Base-by-base conservation (phyloP, 495 filamentous ascomycete genomes). In the Penicillium bovifimosum region DNA sequence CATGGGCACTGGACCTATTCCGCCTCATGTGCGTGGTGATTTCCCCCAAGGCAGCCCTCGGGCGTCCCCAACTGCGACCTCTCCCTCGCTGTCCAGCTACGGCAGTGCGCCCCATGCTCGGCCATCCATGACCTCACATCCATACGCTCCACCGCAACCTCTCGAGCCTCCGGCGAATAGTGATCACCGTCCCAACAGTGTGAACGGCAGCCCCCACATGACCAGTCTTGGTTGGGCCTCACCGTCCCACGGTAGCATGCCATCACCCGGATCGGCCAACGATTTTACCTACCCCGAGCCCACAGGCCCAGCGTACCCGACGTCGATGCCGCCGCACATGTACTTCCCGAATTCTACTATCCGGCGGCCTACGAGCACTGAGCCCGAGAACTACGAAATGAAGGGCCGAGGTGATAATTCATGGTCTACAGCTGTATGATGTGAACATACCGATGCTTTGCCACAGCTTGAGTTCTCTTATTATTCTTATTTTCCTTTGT, bases 81-180 rank as follows among this genome's bases (percentile, higher is more conserved):
- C 82, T 7, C 80, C 80, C 4, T 79, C 81, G 7, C 66, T 82
- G 7, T 83, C 83, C 9, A 79, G 75, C 51, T 84, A 77, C 53
- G 71, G 71, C 52, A 81, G 69, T 62, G 72, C 56, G 54, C 82
- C 47, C 74, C 82, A 65, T 71, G 79, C 58, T 66, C 86, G 71
- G 62, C 88, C 66, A 55, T 86, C 66, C 52, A 80, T 77, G 83
- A 92, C 82, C 59, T 96, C 91, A 16, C 90, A 96, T 69, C 91
- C 91, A 0, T 96, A 91, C 62, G 87, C 81, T 20, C 89, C 88
- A 7, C 92, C 93, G 0, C 83, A 87, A 33, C 88, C 90, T 29
- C 78, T 98, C 6, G 93, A 98, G 65, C 92, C 93, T 18, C 91
- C 86, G 39, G 76, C 90, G 31, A 89, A 89, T 62, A 80, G 80